Evolutionary conservation across 352 stramenopile genomes (phyloP).

Genomic region (Globisporangium ultimum): DNA sequence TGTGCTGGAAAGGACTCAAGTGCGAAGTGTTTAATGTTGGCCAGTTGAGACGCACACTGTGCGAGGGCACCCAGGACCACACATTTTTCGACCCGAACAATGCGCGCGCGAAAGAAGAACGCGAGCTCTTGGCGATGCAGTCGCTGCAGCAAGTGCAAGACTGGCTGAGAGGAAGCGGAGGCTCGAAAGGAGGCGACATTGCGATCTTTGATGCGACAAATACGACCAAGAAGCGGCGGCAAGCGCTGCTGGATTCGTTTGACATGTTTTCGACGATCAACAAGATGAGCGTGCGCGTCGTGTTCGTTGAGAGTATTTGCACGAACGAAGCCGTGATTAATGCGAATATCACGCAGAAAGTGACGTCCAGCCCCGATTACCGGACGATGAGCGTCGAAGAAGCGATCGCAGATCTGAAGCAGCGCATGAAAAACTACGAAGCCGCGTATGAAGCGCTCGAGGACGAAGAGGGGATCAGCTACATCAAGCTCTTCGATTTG

Average conservation of each 20-base stretch:
- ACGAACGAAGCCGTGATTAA: conserved; percentile 89
- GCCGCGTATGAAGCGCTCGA: conserved; percentile 84
- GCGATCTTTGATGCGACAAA: conserved; percentile 91
- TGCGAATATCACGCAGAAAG: conserved; percentile 77
- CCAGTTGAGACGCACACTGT: conserved; percentile 88
- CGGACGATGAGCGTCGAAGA: conserved; percentile 62
- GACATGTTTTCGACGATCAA: conserved; percentile 45
- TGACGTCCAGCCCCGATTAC: conserved; percentile 82
- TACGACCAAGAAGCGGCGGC: conserved; percentile 65
- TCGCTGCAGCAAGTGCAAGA: conserved; percentile 61
- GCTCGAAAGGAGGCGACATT: conserved; percentile 63
- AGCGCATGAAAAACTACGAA: conserved; percentile 87
- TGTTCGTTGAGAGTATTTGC: conserved; percentile 94
- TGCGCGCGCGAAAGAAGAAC: conserved; percentile 56
- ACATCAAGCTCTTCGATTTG: conserved; percentile 89
- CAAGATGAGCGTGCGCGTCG: conserved; percentile 81
- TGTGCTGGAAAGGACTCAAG: conserved; percentile 78
- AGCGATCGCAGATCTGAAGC: conserved; percentile 73
- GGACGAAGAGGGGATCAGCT: conserved; percentile 84
- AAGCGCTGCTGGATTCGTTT: conserved; percentile 60
- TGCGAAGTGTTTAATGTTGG: conserved; percentile 94
- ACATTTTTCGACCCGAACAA: conserved; percentile 94
- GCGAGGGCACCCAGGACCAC: conserved; percentile 69
- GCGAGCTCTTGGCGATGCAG: conserved; percentile 81
- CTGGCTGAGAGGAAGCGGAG: conserved; percentile 43